Evolutionary conservation across 2,329 filamentous ascomycete species (phyloP).

Genomic region (Venturia aucupariae): DNA sequence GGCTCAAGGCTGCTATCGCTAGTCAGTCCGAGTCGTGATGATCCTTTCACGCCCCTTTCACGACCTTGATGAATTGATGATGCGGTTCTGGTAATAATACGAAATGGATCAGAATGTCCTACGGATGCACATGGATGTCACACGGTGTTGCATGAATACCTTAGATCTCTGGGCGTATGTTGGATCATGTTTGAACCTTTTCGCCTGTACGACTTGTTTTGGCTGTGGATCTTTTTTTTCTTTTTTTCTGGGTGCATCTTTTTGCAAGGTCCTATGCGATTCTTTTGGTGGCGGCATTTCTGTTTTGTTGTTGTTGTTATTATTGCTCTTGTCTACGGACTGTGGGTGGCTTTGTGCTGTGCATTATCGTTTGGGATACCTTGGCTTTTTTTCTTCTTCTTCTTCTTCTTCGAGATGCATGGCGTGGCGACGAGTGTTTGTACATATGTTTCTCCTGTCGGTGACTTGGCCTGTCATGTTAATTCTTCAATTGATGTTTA

Average conservation of each 20-base stretch:
- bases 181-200: background rate
- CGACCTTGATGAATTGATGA: slow-evolving; percentile 7
- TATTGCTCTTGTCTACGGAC: background rate
- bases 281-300: background rate
- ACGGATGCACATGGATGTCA: background rate
- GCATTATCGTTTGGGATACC: background rate
- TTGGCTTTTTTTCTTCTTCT: background rate
- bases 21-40: background rate
- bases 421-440: background rate
- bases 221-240: background rate
- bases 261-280: too few relatives aligned
- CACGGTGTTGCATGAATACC: background rate
- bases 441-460: background rate
- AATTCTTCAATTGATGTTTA: too few relatives aligned
- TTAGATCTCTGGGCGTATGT: slow-evolving; percentile 1
- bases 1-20: background rate
- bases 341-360: background rate
- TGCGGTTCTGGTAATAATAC: slow-evolving; percentile 2
- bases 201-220: background rate
- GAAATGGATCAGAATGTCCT: background rate
- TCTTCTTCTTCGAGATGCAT: too few relatives aligned
- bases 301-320: background rate
- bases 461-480: background rate
- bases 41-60: background rate
- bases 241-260: background rate